These are phyloP conservation scores for Sideroxylon spinosum DNA, from an alignment of 179 eudicot species.

Conservation along the genomic window DNA sequence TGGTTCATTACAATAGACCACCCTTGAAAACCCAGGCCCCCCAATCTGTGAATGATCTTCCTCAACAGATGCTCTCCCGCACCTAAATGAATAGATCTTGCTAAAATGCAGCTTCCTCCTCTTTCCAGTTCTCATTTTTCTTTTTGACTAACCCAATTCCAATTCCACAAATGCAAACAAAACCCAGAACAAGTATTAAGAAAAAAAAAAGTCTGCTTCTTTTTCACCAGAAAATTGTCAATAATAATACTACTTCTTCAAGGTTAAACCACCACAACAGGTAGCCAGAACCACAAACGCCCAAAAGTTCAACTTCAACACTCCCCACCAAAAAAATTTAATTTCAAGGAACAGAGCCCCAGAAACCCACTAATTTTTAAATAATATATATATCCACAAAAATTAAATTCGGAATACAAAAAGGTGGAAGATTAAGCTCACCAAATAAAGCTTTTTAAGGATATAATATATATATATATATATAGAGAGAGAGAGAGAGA, in stretches of 20 bases:
- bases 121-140: slow-evolving; percentile 45
- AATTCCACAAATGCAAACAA: slow-evolving; percentile 4
- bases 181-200: slow-evolving; percentile 5
- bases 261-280: background rate
- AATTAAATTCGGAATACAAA: background rate
- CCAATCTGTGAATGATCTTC: slow-evolving; percentile 77
- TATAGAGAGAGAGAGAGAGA: background rate
- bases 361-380: slow-evolving; percentile 5
- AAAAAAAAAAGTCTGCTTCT: too few species aligned
- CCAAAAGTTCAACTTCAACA: slow-evolving; percentile 15
- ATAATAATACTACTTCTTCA: slow-evolving; percentile 13
- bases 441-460: background rate
- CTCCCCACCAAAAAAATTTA: slow-evolving; percentile 6
- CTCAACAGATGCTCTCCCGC: slow-evolving; percentile 40
- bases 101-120: slow-evolving; percentile 58
- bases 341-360: background rate
- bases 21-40: slow-evolving; percentile 82
- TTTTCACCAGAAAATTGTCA: background rate
- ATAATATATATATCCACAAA: background rate
- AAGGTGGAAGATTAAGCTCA: background rate
- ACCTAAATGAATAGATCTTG: slow-evolving; percentile 72
- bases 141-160: background rate
- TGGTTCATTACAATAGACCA: slow-evolving; percentile 68
- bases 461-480: too few species aligned
- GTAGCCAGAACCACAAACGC: slow-evolving; percentile 19